Percentiles rank a stretch among this genome's conserved stretches.
Conservation (phyloP, 2,329 filamentous ascomycete genomes). For the Eurotiales sp. region DNA sequence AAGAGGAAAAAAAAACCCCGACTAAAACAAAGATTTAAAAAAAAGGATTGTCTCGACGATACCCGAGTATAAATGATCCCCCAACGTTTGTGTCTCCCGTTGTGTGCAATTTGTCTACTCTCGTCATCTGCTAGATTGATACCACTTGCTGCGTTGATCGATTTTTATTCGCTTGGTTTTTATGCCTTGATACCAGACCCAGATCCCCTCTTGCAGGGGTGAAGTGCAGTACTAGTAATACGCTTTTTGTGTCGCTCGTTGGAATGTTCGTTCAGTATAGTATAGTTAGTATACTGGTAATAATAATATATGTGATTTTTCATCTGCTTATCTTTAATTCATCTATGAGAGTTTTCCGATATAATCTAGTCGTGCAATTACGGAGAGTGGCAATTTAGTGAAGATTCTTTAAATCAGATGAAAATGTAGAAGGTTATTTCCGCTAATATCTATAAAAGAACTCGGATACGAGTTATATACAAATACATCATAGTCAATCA, state of each 20-base stretch:
- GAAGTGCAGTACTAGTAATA: neutral
- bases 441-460: neutral
- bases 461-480: too few relatives aligned
- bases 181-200: slow-evolving; percentile 6
- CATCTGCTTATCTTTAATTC: too few relatives aligned
- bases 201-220: neutral
- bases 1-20: neutral
- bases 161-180: neutral
- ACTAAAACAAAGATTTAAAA: too few relatives aligned
- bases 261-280: neutral
- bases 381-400: too few relatives aligned
- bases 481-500: neutral
- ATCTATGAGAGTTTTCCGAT: too few relatives aligned
- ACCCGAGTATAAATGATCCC: slow-evolving; percentile 18
- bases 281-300: slow-evolving; percentile 11
- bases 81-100: slow-evolving; percentile 19
- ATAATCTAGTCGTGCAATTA: too few relatives aligned
- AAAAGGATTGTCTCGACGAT: slow-evolving; percentile 28
- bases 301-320: slow-evolving; percentile 9
- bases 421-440: too few relatives aligned
- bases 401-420: too few relatives aligned
- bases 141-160: slow-evolving; percentile 20
- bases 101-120: slow-evolving; percentile 11
- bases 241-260: slow-evolving; percentile 11
- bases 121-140: slow-evolving; percentile 29